phyloP scores from a whole-genome alignment of 2,329 filamentous ascomycete species.

The Beauveria rudraprayagi region DNA sequence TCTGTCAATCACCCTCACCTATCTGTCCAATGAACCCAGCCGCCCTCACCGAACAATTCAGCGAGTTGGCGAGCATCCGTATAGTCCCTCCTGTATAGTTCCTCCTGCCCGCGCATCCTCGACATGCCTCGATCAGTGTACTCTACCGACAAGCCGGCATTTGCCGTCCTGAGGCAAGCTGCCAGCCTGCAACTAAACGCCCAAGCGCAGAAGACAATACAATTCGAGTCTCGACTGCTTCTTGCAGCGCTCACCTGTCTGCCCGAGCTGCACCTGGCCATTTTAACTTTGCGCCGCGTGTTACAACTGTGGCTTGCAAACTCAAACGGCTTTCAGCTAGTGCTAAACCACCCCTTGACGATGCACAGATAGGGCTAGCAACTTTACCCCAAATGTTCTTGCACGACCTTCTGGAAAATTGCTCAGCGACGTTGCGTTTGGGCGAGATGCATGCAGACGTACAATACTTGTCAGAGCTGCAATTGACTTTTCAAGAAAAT shows the following conservation, averaged over 20 bases:
- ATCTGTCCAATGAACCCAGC: neutral
- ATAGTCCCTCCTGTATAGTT: neutral
- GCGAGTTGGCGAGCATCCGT: neutral
- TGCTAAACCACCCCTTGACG: neutral
- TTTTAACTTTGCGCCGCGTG: neutral
- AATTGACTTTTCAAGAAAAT: neutral
- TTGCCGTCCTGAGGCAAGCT: neutral
- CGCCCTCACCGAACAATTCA: neutral
- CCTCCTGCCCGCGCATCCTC: neutral
- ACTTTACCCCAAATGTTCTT: neutral
- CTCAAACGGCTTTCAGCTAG: neutral
- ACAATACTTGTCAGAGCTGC: neutral
- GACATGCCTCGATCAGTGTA: neutral
- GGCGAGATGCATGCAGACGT: neutral
- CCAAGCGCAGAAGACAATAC: neutral
- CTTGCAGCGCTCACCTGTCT: neutral
- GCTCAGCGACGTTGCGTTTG: neutral
- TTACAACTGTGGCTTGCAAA: conserved; percentile 1
- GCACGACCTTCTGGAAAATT: neutral
- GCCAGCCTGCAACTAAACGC: neutral
- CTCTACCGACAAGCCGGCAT: neutral
- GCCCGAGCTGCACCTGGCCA: neutral
- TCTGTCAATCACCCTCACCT: neutral
- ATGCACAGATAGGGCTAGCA: neutral
- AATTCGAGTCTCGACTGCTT: neutral